Percentiles rank a stretch among this genome's conserved stretches.
Conservation (phyloP, 331 rosid genomes). For the Rosa hybrid region DNA sequence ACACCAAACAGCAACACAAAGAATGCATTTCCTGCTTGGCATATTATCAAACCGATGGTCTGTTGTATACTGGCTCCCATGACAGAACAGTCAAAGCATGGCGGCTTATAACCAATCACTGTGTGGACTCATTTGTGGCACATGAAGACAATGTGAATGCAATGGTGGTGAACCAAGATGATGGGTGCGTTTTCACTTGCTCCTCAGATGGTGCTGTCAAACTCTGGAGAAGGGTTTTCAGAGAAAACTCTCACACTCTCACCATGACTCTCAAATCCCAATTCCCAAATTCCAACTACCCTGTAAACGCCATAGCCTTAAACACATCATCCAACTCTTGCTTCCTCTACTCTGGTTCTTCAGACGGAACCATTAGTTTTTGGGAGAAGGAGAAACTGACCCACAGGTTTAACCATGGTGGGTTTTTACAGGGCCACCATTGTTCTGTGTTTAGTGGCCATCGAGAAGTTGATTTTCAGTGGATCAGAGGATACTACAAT, state of each 20-base stretch:
- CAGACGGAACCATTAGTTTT: constrained; percentile 72
- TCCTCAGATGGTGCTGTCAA: constrained; percentile 78
- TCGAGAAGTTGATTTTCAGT: constrained; percentile 70
- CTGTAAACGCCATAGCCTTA: constrained; percentile 60
- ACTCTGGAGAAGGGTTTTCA: constrained; percentile 79
- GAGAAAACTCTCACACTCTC: constrained; percentile 78
- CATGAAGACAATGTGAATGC: constrained; percentile 65
- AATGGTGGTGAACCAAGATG: constrained; percentile 73
- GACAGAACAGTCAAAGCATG: constrained; percentile 77
- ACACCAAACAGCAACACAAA: constrained; percentile 34
- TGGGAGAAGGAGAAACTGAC: constrained; percentile 82
- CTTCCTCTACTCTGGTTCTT: constrained; percentile 69
- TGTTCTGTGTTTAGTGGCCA: constrained; percentile 66
- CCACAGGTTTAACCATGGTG: constrained; percentile 76
- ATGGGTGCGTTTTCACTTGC: constrained; percentile 79
- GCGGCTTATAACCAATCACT: constrained; percentile 49
- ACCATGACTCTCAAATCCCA: constrained; percentile 74
- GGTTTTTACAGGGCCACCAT: constrained; percentile 76
- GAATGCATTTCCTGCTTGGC: constrained; percentile 75
- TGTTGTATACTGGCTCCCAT: constrained; percentile 70
- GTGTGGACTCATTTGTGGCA: constrained; percentile 69
- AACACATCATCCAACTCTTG: constrained; percentile 39
- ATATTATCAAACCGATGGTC: constrained; percentile 68
- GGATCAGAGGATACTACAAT: constrained; percentile 89
- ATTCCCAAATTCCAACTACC: constrained; percentile 35